phyloP scores from a whole-genome alignment of 805 yeast species.

The Sugiyamaella marilandica region DNA sequence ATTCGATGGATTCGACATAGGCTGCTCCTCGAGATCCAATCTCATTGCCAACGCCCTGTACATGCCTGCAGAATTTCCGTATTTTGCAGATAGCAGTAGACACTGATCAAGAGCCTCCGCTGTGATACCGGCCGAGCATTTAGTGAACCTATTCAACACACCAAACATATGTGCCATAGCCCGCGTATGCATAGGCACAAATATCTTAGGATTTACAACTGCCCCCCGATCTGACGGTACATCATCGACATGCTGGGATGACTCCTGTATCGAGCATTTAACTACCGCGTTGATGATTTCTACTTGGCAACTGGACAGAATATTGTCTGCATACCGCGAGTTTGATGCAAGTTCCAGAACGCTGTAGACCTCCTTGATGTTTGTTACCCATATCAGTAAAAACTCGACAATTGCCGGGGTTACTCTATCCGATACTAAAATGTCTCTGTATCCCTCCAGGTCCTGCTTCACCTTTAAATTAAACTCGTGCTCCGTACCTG shows the following conservation, averaged over 20 bases:
- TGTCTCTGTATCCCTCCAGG: constrained; percentile 14
- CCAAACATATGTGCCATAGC: constrained; percentile 29
- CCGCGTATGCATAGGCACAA: constrained; percentile 15
- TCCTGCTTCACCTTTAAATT: constrained; percentile 17
- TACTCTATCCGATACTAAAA: constrained; percentile 17
- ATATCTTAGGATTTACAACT: constrained; percentile 8
- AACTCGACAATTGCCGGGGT: constrained; percentile 25
- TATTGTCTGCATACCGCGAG: constrained; percentile 17
- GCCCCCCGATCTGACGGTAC: neutral
- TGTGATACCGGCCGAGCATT: constrained; percentile 18
- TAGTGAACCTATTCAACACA: constrained; percentile 21
- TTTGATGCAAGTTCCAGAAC: constrained; percentile 21
- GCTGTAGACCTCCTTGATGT: constrained; percentile 25
- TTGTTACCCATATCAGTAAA: constrained; percentile 23
- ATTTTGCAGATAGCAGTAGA: constrained; percentile 21
- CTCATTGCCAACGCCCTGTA: constrained; percentile 21
- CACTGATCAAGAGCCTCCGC: constrained; percentile 22
- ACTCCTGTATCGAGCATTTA: constrained; percentile 10
- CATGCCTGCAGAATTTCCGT: constrained; percentile 28
- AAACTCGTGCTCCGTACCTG: constrained; percentile 20
- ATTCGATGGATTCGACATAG: constrained; percentile 8
- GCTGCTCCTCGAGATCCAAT: constrained; percentile 8
- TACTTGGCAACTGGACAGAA: constrained; percentile 26
- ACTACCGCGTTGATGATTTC: constrained; percentile 21
- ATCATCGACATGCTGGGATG: neutral